A percentile compares a stretch with the other conserved stretches of the same genome.
These are phyloP conservation scores for Zizania palustris DNA, from an alignment of 202 grass and related monocot species.

Conservation along the genomic window DNA sequence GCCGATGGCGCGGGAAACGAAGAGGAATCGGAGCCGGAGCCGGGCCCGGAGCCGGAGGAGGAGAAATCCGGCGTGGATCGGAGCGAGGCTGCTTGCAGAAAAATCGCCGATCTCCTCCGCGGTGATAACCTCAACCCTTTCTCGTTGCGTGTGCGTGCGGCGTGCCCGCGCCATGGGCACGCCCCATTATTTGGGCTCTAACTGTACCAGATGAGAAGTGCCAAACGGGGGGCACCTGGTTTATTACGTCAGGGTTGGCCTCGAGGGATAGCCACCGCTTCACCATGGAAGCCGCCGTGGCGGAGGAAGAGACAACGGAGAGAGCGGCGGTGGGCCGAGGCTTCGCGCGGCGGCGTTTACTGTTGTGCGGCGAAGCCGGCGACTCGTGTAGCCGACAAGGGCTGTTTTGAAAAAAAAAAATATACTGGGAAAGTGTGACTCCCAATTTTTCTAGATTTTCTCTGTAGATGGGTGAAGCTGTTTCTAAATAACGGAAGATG, in stretches of 20 bases:
- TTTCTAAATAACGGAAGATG: not conserved
- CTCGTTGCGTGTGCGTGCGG: not conserved
- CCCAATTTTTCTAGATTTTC: not conserved
- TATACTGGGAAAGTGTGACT: not conserved
- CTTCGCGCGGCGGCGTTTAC: not conserved
- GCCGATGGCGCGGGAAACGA: conserved; percentile 23
- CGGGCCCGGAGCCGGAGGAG: not conserved
- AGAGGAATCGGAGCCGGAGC: conserved; percentile 26
- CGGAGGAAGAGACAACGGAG: conserved; percentile 32
- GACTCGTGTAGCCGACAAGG: not conserved
- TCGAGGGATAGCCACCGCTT: conserved; percentile 86
- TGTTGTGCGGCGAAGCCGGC: not conserved
- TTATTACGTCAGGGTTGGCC: conserved; percentile 82
- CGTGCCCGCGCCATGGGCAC: not conserved
- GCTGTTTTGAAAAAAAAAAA: not conserved
- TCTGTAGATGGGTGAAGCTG: not conserved
- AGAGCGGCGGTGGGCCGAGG: not conserved
- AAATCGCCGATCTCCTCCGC: conserved; percentile 56
- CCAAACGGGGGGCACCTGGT: conserved; percentile 45
- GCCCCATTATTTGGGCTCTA: not conserved
- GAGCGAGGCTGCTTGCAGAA: conserved; percentile 44
- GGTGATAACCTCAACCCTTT: conserved; percentile 41
- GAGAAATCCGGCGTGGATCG: conserved; percentile 32
- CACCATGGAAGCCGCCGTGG: conserved; percentile 38
- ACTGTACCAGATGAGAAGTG: not conserved